These are phyloP conservation scores for Calonectria pseudoturangicola DNA, from an alignment of 2,329 filamentous ascomycete species.

Conservation along the genomic window DNA sequence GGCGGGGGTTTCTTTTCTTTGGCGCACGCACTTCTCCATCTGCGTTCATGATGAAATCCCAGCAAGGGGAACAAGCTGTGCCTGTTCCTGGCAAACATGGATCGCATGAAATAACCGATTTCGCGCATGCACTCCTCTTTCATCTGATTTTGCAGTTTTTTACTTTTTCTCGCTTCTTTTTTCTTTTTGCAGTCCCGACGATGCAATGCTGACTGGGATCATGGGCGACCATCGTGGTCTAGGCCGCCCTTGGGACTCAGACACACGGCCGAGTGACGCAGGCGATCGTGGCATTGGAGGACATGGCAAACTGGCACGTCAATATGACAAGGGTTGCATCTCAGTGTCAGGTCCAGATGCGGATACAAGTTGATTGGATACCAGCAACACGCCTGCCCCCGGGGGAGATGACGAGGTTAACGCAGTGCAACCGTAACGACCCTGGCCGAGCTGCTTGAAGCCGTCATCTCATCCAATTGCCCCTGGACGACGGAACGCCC, in stretches of 20 bases:
- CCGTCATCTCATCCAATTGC: constrained; percentile 31
- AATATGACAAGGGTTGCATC: constrained; percentile 38
- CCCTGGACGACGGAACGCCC: constrained; percentile 22
- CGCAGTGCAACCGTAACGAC: constrained; percentile 43
- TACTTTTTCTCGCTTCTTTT: constrained; percentile 34
- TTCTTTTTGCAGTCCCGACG: constrained; percentile 36
- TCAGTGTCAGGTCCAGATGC: constrained; percentile 39
- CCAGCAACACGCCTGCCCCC: constrained; percentile 43
- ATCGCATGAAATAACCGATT: constrained; percentile 31
- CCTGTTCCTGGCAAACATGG: constrained; percentile 24
- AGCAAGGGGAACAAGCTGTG: background rate
- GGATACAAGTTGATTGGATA: constrained; percentile 45
- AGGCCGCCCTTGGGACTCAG: constrained; percentile 32
- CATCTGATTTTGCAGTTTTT: constrained; percentile 26
- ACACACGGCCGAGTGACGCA: constrained; percentile 25
- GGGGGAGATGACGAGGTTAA: constrained; percentile 44
- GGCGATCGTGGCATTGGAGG: constrained; percentile 29
- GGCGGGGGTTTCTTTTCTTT: constrained; percentile 30
- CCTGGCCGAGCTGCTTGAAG: constrained; percentile 30
- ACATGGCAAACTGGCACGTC: constrained; percentile 38
- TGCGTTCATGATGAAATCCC: constrained; percentile 13
- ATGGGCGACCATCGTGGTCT: constrained; percentile 38
- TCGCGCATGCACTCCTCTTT: constrained; percentile 12
- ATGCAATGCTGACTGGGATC: constrained; percentile 40
- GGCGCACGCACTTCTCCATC: constrained; percentile 27